A percentile compares a stretch with the other conserved stretches of the same genome.
These are phyloP conservation scores for Macrolepiota dolichaula DNA, from an alignment of 768 basidiomycete species.

Conservation along the genomic window DNA sequence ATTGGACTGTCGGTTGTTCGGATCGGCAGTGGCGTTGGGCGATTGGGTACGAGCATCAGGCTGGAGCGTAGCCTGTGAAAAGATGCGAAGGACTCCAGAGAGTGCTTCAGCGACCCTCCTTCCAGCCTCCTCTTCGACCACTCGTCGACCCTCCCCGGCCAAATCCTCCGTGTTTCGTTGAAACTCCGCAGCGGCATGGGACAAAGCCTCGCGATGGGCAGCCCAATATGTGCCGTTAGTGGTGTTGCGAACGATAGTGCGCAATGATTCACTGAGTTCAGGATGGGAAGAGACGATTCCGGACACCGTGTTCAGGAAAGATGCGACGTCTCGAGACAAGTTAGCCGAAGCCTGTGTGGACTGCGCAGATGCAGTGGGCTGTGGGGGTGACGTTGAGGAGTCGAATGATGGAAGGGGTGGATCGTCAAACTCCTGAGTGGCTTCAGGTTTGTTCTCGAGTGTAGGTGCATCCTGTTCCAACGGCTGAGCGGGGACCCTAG, in stretches of 20 bases:
- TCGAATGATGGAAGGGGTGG: conserved; percentile 33
- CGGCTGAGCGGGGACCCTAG: conserved; percentile 22
- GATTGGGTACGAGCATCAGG: conserved; percentile 13
- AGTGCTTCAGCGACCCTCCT: conserved; percentile 61
- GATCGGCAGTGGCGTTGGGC: conserved; percentile 15
- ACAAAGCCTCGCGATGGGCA: conserved; percentile 55
- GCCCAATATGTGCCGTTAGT: conserved; percentile 68
- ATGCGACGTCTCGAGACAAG: conserved; percentile 62
- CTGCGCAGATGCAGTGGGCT: conserved; percentile 13
- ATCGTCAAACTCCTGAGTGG: conserved; percentile 23
- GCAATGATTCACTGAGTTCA: conserved; percentile 65
- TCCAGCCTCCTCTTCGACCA: conserved; percentile 64
- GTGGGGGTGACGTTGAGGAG: conserved; percentile 32
- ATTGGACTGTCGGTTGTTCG: not conserved
- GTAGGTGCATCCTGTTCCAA: conserved; percentile 8
- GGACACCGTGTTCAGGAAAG: conserved; percentile 53
- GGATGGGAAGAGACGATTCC: conserved; percentile 62
- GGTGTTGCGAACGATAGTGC: conserved; percentile 60
- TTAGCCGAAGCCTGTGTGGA: conserved; percentile 33
- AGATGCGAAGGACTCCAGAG: conserved; percentile 50
- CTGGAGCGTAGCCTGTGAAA: conserved; percentile 31
- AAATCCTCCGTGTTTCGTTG: conserved; percentile 42
- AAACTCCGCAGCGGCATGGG: conserved; percentile 53
- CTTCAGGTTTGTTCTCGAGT: not conserved
- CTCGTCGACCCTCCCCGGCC: conserved; percentile 42